Evolutionary conservation across 371 early-diverging fungal genomes (phyloP), one percentile per base, ranked within the genome.

Genomic region (Circinella minor): DNA sequence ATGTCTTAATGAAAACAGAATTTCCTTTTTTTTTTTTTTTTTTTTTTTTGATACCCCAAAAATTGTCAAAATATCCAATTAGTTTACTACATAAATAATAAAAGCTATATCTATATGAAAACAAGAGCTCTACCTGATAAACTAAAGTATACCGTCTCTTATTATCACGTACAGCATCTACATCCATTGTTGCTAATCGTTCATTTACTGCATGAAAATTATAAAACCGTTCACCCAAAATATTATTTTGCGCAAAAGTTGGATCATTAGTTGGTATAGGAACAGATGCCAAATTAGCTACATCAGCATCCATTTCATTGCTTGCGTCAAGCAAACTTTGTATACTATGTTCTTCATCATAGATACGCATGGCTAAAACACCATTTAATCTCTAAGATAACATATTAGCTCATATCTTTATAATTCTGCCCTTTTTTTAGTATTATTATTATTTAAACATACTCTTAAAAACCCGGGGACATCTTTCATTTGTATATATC

Each of bases 381-480:
- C 87, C 87, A 13, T 83, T 65, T 14, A 87, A 48, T 17, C 39
- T 57, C 82, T 81, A 39, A 46, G 37, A 59, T 46, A 36, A n/a
- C 4, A 3, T 27, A 17, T 47, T n/a, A 27, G 36, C 17, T 37
- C 34, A 1, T 27, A 27, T 27, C 27, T 27, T 0, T 27, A 27
- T 27, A 27, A 27, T 27, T 27, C 2, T 27, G 27, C 1, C 27
- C n/a, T n/a, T 27, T 27, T 27, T 27, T 27, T 27, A 27, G n/a
- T n/a, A 27, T 27, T 27, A 27, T 27, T 2, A 27, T 27, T 27
- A 27, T 2, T 27, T 7, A 2, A 36, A 63, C 73, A 62, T 57
- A 83, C 83, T 27, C 75, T 66, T 43, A 87, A 48, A 64, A 87
- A 84, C 10, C 69, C 73, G 5, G 85, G 78, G 4, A 85, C 71